Evolutionary conservation across 2,329 filamentous ascomycete species (phyloP), one percentile per base, ranked within the genome.

Genomic region (Tolypocladium tropicale): DNA sequence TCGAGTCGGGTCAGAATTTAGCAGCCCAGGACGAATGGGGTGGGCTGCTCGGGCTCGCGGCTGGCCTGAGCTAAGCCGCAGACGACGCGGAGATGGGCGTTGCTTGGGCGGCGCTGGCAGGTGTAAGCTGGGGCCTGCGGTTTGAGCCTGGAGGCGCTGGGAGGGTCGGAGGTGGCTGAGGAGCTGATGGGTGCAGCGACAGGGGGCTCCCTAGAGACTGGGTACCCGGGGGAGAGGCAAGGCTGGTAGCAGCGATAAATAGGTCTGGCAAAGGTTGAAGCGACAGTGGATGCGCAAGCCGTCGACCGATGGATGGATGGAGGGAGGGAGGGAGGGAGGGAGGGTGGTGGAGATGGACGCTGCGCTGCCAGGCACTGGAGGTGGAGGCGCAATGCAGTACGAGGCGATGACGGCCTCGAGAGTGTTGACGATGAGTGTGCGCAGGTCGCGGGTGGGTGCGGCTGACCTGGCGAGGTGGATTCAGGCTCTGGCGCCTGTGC

Each of bases 31-130:
- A 33, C 36, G 49, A 56, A 37, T 43, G 53, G 49, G 53, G 49
- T 43, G 39, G 51, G 30, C 51, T 39, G 53, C 55, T 55, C 39
- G 53, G 55, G 48, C 53, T 48, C 21, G 50, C 37, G 50, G 58
- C 56, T 48, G 55, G 43, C 41, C 56, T 54, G 30, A 21, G 55
- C 55, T 53, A 12, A 52, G 48, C 39, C 18, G 25, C 54, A 50
- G 37, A 12, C 23, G n/a, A 41, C 37, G 37, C 7, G 36, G 36
- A 9, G 3, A 12, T 18, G 18, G 32, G 33, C 14, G 32, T 25
- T 16, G 48, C 25, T 52, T 55, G 18, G 16, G 37, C 28, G 23
- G n/a, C n/a, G 34, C n/a, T 18, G 34, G 18, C 25, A 37, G 28
- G 48, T 18, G 23, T 32, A 28, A 18, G 16, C 43, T n/a, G 28